Conservation (phyloP, 805 yeast genomes). For the Metschnikowia peoriensis region DNA sequence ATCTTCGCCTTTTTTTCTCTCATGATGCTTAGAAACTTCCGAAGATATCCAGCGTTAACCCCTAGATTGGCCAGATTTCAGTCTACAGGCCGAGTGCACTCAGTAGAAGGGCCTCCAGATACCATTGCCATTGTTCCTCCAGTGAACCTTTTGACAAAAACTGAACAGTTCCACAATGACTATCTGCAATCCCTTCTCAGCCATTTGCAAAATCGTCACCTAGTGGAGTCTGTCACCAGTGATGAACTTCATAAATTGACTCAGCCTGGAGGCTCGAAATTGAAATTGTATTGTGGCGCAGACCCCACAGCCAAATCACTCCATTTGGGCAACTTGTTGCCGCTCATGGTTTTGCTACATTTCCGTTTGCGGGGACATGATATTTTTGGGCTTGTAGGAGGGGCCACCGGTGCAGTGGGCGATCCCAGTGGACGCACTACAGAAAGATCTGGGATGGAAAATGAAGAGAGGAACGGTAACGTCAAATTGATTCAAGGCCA, state of each 20-base stretch:
- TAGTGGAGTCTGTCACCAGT: constrained; percentile 38
- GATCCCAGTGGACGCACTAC: constrained; percentile 92
- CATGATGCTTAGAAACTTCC: background rate
- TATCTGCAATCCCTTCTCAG: constrained; percentile 31
- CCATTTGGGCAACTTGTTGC: constrained; percentile 88
- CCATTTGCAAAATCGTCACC: constrained; percentile 34
- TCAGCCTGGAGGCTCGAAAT: constrained; percentile 25
- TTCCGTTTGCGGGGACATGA: constrained; percentile 82
- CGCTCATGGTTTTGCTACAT: constrained; percentile 80
- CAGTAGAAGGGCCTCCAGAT: constrained; percentile 23
- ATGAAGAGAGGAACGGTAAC: constrained; percentile 51
- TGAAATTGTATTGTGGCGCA: constrained; percentile 86
- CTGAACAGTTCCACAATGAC: constrained; percentile 23
- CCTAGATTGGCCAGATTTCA: constrained; percentile 7
- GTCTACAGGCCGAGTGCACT: constrained; percentile 8
- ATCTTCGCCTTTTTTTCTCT: too few relatives aligned
- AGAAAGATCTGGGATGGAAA: constrained; percentile 65
- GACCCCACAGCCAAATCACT: constrained; percentile 91
- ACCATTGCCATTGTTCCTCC: constrained; percentile 42
- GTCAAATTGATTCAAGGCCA: constrained; percentile 60
- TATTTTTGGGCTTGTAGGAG: constrained; percentile 83
- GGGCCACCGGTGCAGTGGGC: constrained; percentile 95
- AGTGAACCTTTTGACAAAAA: constrained; percentile 25
- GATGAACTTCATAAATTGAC: constrained; percentile 38
- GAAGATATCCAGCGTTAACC: background rate